Evolutionary conservation across 2,329 filamentous ascomycete genomes (phyloP).

Genomic region (Cercospora sojina): DNA sequence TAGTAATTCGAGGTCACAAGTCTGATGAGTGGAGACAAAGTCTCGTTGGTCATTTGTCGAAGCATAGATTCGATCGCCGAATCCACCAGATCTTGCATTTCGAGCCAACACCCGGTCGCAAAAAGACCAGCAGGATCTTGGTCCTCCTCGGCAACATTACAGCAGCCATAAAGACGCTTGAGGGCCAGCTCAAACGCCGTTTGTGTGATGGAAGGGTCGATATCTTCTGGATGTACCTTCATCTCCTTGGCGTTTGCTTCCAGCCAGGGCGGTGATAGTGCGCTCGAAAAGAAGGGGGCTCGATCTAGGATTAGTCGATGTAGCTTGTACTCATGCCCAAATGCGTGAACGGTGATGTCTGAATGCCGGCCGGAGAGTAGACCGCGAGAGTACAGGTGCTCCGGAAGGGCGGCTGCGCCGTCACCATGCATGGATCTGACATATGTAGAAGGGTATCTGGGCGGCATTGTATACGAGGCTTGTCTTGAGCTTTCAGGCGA

Average conservation of each 20-base stretch:
- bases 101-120: slow-evolving; percentile 58
- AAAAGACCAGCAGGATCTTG: slow-evolving; percentile 55
- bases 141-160: slow-evolving; percentile 51
- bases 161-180: slow-evolving; percentile 55
- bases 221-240: slow-evolving; percentile 53
- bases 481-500: slow-evolving; percentile 43
- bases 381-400: slow-evolving; percentile 55
- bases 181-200: slow-evolving; percentile 55
- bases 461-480: slow-evolving; percentile 42
- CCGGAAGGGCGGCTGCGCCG: slow-evolving; percentile 42
- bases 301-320: slow-evolving; percentile 57
- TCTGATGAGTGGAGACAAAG: slow-evolving; percentile 51
- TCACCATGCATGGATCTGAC: slow-evolving; percentile 25
- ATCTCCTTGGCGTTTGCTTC: slow-evolving; percentile 55
- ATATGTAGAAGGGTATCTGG: slow-evolving; percentile 24
- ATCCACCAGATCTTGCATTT: slow-evolving; percentile 58
- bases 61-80: slow-evolving; percentile 55
- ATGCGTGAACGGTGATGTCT: slow-evolving; percentile 55
- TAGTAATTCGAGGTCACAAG: slow-evolving; percentile 58
- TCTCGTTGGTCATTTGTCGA: slow-evolving; percentile 54
- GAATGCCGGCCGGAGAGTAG: slow-evolving; percentile 54
- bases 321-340: slow-evolving; percentile 53
- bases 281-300: slow-evolving; percentile 56
- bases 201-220: slow-evolving; percentile 55
- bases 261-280: slow-evolving; percentile 56